These are phyloP conservation scores for Coemansia aciculifera DNA, from an alignment of 192 early-diverging fungal genomes.

Conservation along the genomic window DNA sequence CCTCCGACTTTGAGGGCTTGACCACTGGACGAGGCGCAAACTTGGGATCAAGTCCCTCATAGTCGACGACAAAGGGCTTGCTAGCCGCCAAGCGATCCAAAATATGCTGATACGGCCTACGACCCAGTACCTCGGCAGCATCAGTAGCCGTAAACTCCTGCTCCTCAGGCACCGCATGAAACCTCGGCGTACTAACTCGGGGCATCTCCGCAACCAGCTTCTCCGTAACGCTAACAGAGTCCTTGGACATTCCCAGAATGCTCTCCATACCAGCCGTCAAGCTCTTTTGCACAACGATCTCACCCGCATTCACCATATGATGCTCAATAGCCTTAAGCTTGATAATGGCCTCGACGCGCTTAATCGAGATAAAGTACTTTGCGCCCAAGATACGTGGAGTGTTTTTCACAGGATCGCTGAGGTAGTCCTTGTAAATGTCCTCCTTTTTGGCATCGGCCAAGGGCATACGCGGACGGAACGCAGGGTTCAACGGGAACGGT, in stretches of 20 bases:
- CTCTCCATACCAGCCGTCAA: constrained; percentile 83
- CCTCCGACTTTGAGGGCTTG: constrained; percentile 24
- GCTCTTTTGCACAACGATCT: constrained; percentile 62
- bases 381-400: constrained; percentile 73
- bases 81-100: constrained; percentile 46
- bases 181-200: constrained; percentile 69
- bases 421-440: constrained; percentile 72
- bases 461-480: constrained; percentile 78
- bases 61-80: constrained; percentile 49
- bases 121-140: constrained; percentile 77
- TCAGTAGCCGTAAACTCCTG: constrained; percentile 69
- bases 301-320: constrained; percentile 63
- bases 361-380: constrained; percentile 72
- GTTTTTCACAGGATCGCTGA: constrained; percentile 57
- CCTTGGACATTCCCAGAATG: constrained; percentile 62
- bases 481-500: constrained; percentile 92
- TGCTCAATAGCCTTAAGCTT: constrained; percentile 80
- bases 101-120: constrained; percentile 59
- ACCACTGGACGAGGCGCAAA: constrained; percentile 38
- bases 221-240: constrained; percentile 49
- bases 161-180: constrained; percentile 82
- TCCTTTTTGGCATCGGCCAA: constrained; percentile 66
- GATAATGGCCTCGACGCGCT: constrained; percentile 87
- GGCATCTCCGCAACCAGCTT: constrained; percentile 59
- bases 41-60: constrained; percentile 36